Evolutionary conservation across 257 asterid genomes (phyloP), one percentile per base, ranked within the genome.

Genomic region (Voacanga thouarsii): DNA sequence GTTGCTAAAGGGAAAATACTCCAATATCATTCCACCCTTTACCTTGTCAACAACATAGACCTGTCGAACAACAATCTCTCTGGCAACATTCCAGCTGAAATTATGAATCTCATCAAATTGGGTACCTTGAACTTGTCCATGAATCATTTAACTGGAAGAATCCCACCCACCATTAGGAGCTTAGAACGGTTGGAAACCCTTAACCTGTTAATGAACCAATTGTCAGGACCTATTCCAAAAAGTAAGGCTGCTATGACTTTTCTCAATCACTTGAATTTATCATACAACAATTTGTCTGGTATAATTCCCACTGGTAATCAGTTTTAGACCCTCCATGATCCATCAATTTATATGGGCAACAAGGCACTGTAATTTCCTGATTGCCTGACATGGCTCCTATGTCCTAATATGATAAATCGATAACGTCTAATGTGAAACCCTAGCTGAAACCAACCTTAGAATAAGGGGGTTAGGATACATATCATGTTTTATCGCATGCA

Each of bases 281-380:
- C 89, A 39, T 74, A 75, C 56, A 83, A 86, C 47, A 83, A 81
- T n/a, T 72, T 86, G 70, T 78, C 89, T 0, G 89, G 85, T n/a
- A 75, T 12, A 82, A 83, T 86, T 76, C 89, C 87, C 16, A 81
- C 78, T 2, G 80, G 81, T 7, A 76, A 84, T 49, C 85, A 83
- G 82, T 61, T 86, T 26, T 71, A 60, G 18, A 79, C 84, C 24
- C 74, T 84, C 44, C 33, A 53, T 67, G 89, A 86, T 81, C 81
- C 81, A 49, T 79, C 84, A 6, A 74, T 83, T 56, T 86, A 78
- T 26, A 76, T 72, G 43, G 86, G 86, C 33, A 86, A 86, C 68
- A 51, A 0, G 45, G 80, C 43, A 18, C 83, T 86, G n/a, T n/a
- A n/a, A n/a, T n/a, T n/a, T n/a, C n/a, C n/a, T n/a, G n/a, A n/a